Percentiles rank a stretch among this genome's conserved stretches.
phyloP scores from a whole-genome alignment of 495 filamentous ascomycete genomes.

The Penicillium nucicola region DNA sequence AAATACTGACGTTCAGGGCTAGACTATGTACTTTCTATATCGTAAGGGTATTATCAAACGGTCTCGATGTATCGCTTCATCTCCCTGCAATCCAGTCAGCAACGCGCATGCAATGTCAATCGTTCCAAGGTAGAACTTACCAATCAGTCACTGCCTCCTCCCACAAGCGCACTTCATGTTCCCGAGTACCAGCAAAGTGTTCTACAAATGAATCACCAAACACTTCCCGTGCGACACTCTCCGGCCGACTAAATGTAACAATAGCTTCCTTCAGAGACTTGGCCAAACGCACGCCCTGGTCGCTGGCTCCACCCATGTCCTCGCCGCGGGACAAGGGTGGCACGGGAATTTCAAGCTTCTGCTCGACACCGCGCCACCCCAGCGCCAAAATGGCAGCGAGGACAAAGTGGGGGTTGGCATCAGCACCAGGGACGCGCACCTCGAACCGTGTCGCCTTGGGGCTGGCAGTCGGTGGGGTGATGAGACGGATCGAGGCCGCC shows the following conservation, averaged over 20 bases:
- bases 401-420: slow-evolving; percentile 87
- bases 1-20: not conserved
- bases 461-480: slow-evolving; percentile 79
- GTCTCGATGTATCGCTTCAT: slow-evolving; percentile 52
- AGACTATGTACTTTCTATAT: not conserved
- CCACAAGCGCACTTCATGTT: slow-evolving; percentile 88
- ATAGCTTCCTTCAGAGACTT: slow-evolving; percentile 81
- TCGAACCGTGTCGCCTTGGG: slow-evolving; percentile 87
- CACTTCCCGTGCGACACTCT: slow-evolving; percentile 83
- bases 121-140: too few species aligned
- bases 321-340: slow-evolving; percentile 80
- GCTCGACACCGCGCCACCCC: slow-evolving; percentile 86
- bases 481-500: slow-evolving; percentile 84
- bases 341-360: slow-evolving; percentile 77
- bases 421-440: slow-evolving; percentile 85
- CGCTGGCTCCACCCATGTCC: slow-evolving; percentile 65
- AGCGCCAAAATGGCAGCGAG: slow-evolving; percentile 79
- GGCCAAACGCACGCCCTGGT: slow-evolving; percentile 64
- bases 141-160: slow-evolving; percentile 95
- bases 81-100: slow-evolving; percentile 38
- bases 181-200: slow-evolving; percentile 87
- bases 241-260: slow-evolving; percentile 64
- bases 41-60: slow-evolving; percentile 17
- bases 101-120: too few species aligned
- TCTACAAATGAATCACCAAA: slow-evolving; percentile 96